Base-by-base conservation (phyloP, 257 asterid species). In the Nicotiana benthamiana region DNA sequence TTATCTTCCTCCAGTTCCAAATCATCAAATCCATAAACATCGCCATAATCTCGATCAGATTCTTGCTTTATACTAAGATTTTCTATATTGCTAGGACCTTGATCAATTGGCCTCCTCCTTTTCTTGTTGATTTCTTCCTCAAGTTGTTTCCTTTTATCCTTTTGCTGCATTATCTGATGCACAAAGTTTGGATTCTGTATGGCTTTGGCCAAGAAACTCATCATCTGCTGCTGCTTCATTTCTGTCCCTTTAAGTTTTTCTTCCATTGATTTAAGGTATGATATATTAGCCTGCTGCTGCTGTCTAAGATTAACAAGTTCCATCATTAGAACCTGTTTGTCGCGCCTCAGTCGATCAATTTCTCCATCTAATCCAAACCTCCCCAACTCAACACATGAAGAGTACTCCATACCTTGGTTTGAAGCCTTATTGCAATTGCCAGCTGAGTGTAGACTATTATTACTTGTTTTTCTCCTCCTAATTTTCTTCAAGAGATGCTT, bases 261-360 rank as follows among this genome's bases (percentile, higher is more conserved):
- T 30, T 89, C 92, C 86, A 89, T 82, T 65, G 75, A 10, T 77
- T 75, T 74, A 18, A 89, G 79, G 63, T 75, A 40, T 18, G 86
- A 56, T 17, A 68, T 79, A 6, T 84, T 87, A 34, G 28, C 32
- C 36, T 89, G 88, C 18, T 87, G 92, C 9, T 81, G 84, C 32
- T 89, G 92, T 51, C 87, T 87, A 9, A 89, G 88, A 61, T 83
- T 89, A 75, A 87, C 84, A 43, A 89, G 65, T 54, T 89, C 92
- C 54, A 18, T 5, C 48, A 81, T 84, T 12, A 89, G 83, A 2
- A 84, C 87, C 12, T 84, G 83, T 66, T 85, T 87, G 82, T 87
- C 92, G 5, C 88, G 85, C 72, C 79, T 85, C 46, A 89, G 26
- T 24, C 80, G 75, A 36, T 89, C 86, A n/a, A 85, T 75, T 79